Evolutionary conservation across 2,329 filamentous ascomycete species (phyloP).

Genomic region (Ustulina deusta): DNA sequence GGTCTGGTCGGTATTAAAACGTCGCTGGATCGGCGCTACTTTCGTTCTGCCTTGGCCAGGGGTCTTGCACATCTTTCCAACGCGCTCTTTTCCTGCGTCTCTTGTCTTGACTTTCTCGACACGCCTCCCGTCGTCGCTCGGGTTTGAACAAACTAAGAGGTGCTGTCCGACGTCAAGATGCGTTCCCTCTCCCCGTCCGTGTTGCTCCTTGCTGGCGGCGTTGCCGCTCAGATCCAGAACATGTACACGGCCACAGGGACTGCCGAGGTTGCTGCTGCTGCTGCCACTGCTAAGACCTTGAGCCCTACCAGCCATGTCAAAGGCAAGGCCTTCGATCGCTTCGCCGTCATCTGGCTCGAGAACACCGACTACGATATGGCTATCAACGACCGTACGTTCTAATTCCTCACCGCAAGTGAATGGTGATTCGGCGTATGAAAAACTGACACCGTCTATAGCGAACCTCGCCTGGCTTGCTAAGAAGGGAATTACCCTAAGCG

Average conservation of each 20-base stretch:
- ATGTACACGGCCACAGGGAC: constrained; percentile 65
- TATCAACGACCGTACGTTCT: constrained; percentile 68
- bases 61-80: not conserved
- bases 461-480: constrained; percentile 69
- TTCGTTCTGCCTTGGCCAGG: not conserved
- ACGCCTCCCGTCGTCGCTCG: constrained; percentile 11
- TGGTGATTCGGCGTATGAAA: not conserved
- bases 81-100: constrained; percentile 4
- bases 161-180: constrained; percentile 41
- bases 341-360: constrained; percentile 81
- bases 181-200: constrained; percentile 42
- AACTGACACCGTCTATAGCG: constrained; percentile 49
- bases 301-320: constrained; percentile 73
- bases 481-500: constrained; percentile 71
- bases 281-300: constrained; percentile 69
- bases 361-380: constrained; percentile 78
- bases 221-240: constrained; percentile 38
- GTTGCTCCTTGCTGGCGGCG: constrained; percentile 42
- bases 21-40: too few relatives aligned
- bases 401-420: not conserved
- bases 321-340: constrained; percentile 78
- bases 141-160: constrained; percentile 13
- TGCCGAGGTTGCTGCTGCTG: constrained; percentile 64
- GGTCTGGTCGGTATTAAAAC: constrained; percentile 3
- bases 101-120: constrained; percentile 10